Base-by-base conservation (phyloP, 2,329 filamentous ascomycete genomes). In the Drechslerella coelobrocha region DNA sequence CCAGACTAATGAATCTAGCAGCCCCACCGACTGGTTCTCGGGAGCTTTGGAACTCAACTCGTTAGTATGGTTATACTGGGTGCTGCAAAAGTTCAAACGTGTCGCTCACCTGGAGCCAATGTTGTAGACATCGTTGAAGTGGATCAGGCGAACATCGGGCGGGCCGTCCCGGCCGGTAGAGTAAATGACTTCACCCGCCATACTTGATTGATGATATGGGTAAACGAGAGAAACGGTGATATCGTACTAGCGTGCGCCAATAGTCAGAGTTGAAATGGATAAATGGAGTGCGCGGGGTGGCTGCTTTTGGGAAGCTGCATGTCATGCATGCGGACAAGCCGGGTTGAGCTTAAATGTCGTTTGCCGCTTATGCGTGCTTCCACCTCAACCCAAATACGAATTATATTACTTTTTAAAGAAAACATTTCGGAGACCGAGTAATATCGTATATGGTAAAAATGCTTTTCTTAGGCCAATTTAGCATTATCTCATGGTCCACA, bases 81-180 rank as follows among this genome's bases (percentile, higher is more conserved):
- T 2, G 34, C 41, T 14, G 57, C 47, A 59, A 45, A 8, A 43
- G 63, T 66, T 26, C 56, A 73, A 27, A 24, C 31, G 6, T 39
- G 31, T 26, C 19, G 2, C 24, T 37, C 23, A 75, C 73, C 68
- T 65, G 69, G 78, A 81, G 79, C 96, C 91, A 59, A 96, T 85
- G 76, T 96, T 92, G 79, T 96, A 96, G 69, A 96, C 92, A 80
- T 97, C 92, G 79, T 96, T 96, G 83, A 89, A 96, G 80, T 96
- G 92, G 29, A 96, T 78, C 61, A 96, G 80, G n/a, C 92, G 87
- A 54, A 96, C 80, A 77, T 91, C 89, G 47, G 91, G 89, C 43
- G 82, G 78, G 47, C 80, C 80, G 61, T 79, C 26, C 31, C 69
- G 71, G n/a, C 74, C 68, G 26, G 73, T 73, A 39, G 73, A 68